Evolutionary conservation across 306 rosid species (phyloP).

Genomic region (Prunus salicina): DNA sequence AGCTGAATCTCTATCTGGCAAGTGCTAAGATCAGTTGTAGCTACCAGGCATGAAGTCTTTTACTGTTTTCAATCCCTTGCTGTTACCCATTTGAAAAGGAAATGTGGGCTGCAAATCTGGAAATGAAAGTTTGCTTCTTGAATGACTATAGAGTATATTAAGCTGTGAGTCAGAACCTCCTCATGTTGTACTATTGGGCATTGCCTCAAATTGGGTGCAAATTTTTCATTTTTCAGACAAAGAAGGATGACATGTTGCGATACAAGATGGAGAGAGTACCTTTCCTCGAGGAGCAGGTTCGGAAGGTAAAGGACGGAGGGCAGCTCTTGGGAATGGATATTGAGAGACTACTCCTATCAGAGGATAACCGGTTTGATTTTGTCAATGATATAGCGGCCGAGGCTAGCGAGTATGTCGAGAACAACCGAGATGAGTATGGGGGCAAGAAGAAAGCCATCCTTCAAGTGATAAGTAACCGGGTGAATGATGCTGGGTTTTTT

Average conservation of each 20-base stretch:
- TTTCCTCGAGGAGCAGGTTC: conserved; percentile 88
- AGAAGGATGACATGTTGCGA: conserved; percentile 56
- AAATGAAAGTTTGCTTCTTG: not conserved
- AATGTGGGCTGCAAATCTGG: not conserved
- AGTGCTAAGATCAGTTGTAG: not conserved
- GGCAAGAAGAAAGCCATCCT: conserved; percentile 85
- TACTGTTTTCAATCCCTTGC: not conserved
- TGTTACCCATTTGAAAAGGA: not conserved
- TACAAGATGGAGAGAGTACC: conserved; percentile 67
- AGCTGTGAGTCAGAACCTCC: not conserved
- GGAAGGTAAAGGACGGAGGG: conserved; percentile 72
- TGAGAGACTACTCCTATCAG: conserved; percentile 63
- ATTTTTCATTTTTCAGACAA: conserved; percentile 38
- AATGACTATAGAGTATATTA: not conserved
- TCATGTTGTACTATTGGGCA: not conserved
- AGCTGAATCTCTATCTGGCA: not conserved
- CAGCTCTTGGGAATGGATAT: conserved; percentile 67
- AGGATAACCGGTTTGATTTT: conserved; percentile 78
- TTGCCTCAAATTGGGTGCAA: not conserved
- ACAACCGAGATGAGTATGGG: conserved; percentile 74
- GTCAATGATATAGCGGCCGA: conserved; percentile 88
- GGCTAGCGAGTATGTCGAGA: conserved; percentile 77
- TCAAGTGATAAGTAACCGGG: conserved; percentile 78
- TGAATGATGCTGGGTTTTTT: conserved; percentile 74
- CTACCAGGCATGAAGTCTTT: not conserved